Evolutionary conservation across 1,284 basidiomycete genomes (phyloP).

Genomic region (Rhodofomes roseus): DNA sequence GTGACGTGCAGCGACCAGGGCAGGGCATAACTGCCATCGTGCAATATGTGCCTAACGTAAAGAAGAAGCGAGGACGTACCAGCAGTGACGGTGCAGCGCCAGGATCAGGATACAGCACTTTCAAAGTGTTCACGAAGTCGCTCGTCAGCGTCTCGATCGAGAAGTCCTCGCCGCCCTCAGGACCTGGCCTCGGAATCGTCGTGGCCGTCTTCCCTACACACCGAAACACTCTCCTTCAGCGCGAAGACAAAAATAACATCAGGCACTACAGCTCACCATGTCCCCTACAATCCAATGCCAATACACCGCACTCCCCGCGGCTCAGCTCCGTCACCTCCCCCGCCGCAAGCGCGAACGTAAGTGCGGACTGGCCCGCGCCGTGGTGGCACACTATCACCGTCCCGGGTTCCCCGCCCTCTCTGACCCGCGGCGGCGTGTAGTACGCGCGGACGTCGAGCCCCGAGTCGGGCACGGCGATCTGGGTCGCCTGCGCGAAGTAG

Average conservation of each 20-base stretch:
- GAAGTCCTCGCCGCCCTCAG: conserved; percentile 56
- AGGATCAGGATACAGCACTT: conserved; percentile 66
- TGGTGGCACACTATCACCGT: conserved; percentile 88
- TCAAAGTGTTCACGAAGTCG: conserved; percentile 71
- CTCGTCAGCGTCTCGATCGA: conserved; percentile 65
- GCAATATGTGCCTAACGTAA: background rate
- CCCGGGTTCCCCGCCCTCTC: conserved; percentile 29
- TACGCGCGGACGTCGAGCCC: conserved; percentile 73
- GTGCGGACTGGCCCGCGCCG: conserved; percentile 87
- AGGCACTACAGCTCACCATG: conserved; percentile 63
- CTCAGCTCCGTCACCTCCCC: conserved; percentile 65
- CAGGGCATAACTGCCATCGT: background rate
- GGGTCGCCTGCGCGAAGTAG: conserved; percentile 75
- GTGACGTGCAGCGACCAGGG: too few relatives aligned
- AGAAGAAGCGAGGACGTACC: conserved; percentile 40
- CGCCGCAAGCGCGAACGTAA: conserved; percentile 88
- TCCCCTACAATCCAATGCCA: conserved; percentile 82
- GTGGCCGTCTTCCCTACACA: conserved; percentile 24
- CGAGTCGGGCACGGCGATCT: conserved; percentile 61
- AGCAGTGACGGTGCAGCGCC: conserved; percentile 65
- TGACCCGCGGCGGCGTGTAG: conserved; percentile 58
- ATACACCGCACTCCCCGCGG: conserved; percentile 76
- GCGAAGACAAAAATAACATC: background rate
- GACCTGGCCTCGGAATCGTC: conserved; percentile 2
- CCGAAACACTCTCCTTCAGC: background rate